Evolutionary conservation across 139 green algal species (phyloP), one percentile per base, ranked within the genome.

Genomic region (Coelastrella sp.): DNA sequence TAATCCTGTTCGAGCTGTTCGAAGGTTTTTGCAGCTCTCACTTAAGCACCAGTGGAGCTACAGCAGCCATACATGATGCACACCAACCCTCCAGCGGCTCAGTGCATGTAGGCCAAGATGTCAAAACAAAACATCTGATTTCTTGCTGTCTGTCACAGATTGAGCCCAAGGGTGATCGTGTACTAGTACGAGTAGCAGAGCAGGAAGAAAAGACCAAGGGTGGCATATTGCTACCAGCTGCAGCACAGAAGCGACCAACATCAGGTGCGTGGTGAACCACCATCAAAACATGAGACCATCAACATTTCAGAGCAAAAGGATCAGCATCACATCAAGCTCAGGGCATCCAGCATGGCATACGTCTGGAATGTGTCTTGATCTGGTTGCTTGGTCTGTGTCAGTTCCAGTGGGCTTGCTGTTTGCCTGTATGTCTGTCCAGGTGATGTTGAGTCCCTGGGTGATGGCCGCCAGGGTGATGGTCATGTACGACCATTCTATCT

Each of bases 201-300:
- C 85, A 91, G 73, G 96, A 99, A 89, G 90, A 91, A 40, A 95
- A 96, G 81, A 97, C 93, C 1, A 59, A 89, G 0, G 94, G 94
- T 23, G 97, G 97, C 80, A 98, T 99, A 66, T 79, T 99, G 50
- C 91, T 99, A 41, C 97, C 97, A 25, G 80, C 87, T 15, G 90
- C 89, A 21, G 93, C 95, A 23, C 89, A 96, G 62, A 96, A 94
- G 86, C 96, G 96, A 86, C 95, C 95, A 11, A 98, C 94, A 9
- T 93, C 90, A 74, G 91, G 90, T 94, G 32, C 34, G 88, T 40
- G n/a, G n/a, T n/a, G n/a, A n/a, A n/a, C n/a, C n/a, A n/a, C n/a
- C n/a, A n/a, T n/a, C n/a, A n/a, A n/a, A n/a, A n/a, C n/a, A n/a
- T n/a, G n/a, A n/a, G n/a, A n/a, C n/a, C n/a, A n/a, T n/a, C n/a